phyloP scores from a whole-genome alignment of 768 basidiomycete genomes.

The Lentinula boryana region DNA sequence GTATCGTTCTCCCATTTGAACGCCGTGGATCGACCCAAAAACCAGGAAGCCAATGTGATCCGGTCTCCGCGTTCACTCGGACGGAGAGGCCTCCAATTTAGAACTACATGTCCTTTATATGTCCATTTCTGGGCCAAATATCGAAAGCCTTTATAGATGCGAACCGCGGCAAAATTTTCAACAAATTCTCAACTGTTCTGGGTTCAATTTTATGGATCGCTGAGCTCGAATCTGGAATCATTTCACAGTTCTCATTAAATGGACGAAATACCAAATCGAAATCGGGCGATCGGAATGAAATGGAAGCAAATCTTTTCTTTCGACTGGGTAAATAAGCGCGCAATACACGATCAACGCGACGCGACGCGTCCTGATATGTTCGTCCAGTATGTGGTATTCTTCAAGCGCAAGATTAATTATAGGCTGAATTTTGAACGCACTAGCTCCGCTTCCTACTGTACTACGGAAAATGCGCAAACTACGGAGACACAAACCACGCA shows the following conservation, averaged over 20 bases:
- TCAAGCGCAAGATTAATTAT: too few relatives aligned
- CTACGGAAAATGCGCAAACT: too few relatives aligned
- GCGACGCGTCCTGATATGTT: not conserved
- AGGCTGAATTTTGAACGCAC: too few relatives aligned
- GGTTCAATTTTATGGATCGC: not conserved
- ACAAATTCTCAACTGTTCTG: not conserved
- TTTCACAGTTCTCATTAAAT: not conserved
- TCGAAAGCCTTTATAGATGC: not conserved
- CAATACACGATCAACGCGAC: not conserved
- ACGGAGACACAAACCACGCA: too few relatives aligned
- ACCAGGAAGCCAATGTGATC: not conserved
- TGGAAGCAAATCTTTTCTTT: not conserved
- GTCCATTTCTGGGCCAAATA: not conserved
- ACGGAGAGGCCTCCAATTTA: not conserved
- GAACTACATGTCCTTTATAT: not conserved
- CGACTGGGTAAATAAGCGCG: not conserved
- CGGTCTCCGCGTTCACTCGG: not conserved
- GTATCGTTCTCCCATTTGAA: not conserved
- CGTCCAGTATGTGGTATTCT: too few relatives aligned
- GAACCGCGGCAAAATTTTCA: not conserved
- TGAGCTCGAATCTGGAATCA: slow-evolving; percentile 1
- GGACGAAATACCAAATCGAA: not conserved
- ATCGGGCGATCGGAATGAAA: not conserved
- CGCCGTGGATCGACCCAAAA: not conserved
- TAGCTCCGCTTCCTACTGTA: too few relatives aligned